Evolutionary conservation across 2,329 filamentous ascomycete genomes (phyloP).

Genomic region (Sarocladiaceae sp.): DNA sequence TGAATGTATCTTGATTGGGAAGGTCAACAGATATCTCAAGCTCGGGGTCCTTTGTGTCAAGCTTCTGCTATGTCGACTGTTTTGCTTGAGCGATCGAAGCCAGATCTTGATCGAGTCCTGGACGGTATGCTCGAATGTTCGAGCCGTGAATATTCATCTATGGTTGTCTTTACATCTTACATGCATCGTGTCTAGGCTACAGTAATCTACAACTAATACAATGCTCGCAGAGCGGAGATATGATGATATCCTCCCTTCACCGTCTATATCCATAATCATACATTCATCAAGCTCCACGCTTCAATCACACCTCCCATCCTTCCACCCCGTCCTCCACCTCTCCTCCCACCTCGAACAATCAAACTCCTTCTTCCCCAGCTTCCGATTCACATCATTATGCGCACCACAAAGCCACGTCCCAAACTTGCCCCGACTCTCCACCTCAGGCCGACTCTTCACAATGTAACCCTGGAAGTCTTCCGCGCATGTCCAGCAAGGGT

Average conservation of each 20-base stretch:
- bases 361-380: conserved; percentile 86
- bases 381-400: conserved; percentile 83
- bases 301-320: conserved; percentile 59
- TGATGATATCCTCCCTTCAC: not conserved
- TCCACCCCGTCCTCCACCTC: conserved; percentile 90
- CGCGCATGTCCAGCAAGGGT: conserved; percentile 94
- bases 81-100: too few relatives aligned
- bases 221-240: conserved; percentile 3
- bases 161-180: too few relatives aligned
- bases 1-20: too few relatives aligned
- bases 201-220: too few relatives aligned
- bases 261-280: not conserved
- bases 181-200: too few relatives aligned
- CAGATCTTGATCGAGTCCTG: too few relatives aligned
- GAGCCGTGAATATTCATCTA: too few relatives aligned
- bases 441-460: conserved; percentile 60
- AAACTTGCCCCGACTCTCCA: conserved; percentile 62
- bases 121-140: too few relatives aligned
- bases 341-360: conserved; percentile 91
- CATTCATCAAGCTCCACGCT: conserved; percentile 6
- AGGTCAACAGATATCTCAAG: too few relatives aligned
- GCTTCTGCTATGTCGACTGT: too few relatives aligned
- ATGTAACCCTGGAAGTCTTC: conserved; percentile 88
- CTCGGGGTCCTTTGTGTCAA: too few relatives aligned
- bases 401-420: conserved; percentile 80